Evolutionary conservation across 164 flowering plant species (phyloP).

Genomic region (Umbellularia californica): DNA sequence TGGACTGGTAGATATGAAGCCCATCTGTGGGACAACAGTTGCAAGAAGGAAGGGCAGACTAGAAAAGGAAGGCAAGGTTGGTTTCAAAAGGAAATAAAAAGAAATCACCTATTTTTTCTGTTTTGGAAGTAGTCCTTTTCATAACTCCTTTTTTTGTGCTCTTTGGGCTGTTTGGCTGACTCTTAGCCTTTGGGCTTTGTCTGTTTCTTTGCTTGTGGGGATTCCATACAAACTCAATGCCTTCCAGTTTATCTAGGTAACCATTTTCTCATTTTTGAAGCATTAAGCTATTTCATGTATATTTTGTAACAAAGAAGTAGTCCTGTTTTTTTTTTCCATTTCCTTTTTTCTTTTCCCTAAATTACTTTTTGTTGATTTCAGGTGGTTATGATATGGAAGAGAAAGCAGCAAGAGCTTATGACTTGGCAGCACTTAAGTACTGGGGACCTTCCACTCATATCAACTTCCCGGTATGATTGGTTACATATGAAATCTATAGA

Average conservation of each 20-base stretch:
- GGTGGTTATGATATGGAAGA: conserved; percentile 96
- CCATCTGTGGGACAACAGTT: conserved; percentile 92
- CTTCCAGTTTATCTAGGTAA: conserved; percentile 72
- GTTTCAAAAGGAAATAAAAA: conserved; percentile 13
- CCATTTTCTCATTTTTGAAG: conserved; percentile 6
- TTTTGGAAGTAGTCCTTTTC: conserved; percentile 19
- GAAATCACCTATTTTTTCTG: not conserved
- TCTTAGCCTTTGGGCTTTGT: conserved; percentile 18
- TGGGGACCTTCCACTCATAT: conserved; percentile 89
- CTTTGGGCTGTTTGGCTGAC: conserved; percentile 28
- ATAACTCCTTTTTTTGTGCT: conserved; percentile 11
- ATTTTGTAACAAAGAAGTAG: not conserved
- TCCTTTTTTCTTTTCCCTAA: too few species aligned
- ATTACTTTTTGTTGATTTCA: conserved; percentile 16
- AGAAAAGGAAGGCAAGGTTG: conserved; percentile 96
- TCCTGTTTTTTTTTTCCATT: not conserved
- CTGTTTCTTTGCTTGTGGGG: conserved; percentile 27
- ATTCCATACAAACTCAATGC: conserved; percentile 26
- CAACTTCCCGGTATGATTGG: conserved; percentile 57
- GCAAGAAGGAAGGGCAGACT: conserved; percentile 91
- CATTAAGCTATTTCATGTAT: not conserved
- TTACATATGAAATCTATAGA: not conserved
- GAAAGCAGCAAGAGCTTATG: conserved; percentile 92
- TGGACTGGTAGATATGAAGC: conserved; percentile 98
- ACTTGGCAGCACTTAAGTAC: conserved; percentile 86